phyloP scores from a whole-genome alignment of 1,284 basidiomycete genomes.

The Tetrapyrgos nigripes region DNA sequence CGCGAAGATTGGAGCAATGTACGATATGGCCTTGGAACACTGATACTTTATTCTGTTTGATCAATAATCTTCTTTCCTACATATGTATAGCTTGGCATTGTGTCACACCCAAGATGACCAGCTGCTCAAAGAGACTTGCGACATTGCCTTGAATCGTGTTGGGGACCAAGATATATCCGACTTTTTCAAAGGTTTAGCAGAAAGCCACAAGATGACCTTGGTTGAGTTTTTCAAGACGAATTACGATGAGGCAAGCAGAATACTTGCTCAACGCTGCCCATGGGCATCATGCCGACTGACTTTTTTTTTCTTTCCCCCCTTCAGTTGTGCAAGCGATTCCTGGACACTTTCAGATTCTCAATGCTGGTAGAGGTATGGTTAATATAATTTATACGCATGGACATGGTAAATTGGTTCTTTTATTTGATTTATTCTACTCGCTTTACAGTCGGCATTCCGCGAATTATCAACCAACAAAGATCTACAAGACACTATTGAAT shows the following conservation, averaged over 20 bases:
- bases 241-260: conserved; percentile 57
- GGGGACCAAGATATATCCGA: conserved; percentile 73
- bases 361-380: conserved; percentile 14
- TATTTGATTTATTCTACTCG: no score
- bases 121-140: conserved; percentile 64
- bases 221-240: conserved; percentile 53
- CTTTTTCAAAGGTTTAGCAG: conserved; percentile 52
- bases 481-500: conserved; percentile 15
- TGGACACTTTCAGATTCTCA: conserved; percentile 11
- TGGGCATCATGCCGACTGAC: neutral
- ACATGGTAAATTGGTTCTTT: neutral
- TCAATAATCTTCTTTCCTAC: neutral
- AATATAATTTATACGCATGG: neutral
- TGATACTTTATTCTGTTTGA: neutral
- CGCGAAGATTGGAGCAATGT: conserved; percentile 69
- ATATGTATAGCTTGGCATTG: conserved; percentile 43
- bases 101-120: conserved; percentile 50
- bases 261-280: neutral
- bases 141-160: conserved; percentile 59
- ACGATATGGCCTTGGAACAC: conserved; percentile 41
- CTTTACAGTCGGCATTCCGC: conserved; percentile 13
- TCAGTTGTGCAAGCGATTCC: conserved; percentile 13
- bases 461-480: conserved; percentile 15
- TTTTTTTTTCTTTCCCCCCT: neutral
- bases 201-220: conserved; percentile 49